A percentile compares a stretch with the other conserved stretches of the same genome.
Evolutionary conservation across 2,329 filamentous ascomycete genomes (phyloP).

Genomic region (Sphaceloma murrayae): DNA sequence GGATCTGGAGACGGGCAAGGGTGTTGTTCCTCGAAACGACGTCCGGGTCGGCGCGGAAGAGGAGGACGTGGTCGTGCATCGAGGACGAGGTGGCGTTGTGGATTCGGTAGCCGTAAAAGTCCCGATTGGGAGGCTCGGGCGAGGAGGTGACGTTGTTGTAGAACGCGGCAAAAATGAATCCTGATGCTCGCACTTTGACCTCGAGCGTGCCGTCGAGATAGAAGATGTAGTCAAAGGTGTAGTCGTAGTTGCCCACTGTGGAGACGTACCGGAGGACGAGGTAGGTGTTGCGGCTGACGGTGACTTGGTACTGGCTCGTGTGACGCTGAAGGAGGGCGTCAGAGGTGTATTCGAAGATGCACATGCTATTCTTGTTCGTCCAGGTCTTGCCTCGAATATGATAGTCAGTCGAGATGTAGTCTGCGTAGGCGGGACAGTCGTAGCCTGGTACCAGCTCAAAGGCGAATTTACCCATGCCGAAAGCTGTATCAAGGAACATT

Average conservation of each 20-base stretch:
- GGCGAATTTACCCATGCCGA: slow-evolving; percentile 38
- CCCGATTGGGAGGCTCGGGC: slow-evolving; percentile 19
- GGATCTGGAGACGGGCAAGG: slow-evolving; percentile 27
- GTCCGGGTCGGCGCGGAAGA: slow-evolving; percentile 36
- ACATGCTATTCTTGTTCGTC: slow-evolving; percentile 43
- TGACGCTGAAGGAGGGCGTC: slow-evolving; percentile 45
- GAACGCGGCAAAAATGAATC: slow-evolving; percentile 47
- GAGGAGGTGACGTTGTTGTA: slow-evolving; percentile 32
- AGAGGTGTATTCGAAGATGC: slow-evolving; percentile 46
- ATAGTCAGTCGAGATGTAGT: slow-evolving; percentile 42
- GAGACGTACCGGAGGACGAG: slow-evolving; percentile 40
- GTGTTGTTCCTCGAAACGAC: slow-evolving; percentile 31
- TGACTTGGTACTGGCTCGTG: slow-evolving; percentile 33
- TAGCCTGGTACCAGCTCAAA: slow-evolving; percentile 43
- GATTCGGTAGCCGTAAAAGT: slow-evolving; percentile 33
- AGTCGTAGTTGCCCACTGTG: slow-evolving; percentile 49
- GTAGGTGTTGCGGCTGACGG: slow-evolving; percentile 38
- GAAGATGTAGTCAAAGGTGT: slow-evolving; percentile 44
- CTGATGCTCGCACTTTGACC: slow-evolving; percentile 44
- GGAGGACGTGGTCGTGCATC: slow-evolving; percentile 34
- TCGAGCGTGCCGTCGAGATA: slow-evolving; percentile 44
- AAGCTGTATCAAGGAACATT: slow-evolving; percentile 26
- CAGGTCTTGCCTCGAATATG: slow-evolving; percentile 34
- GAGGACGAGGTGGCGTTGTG: slow-evolving; percentile 31
- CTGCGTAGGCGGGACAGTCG: slow-evolving; percentile 46